A percentile compares a stretch with the other conserved stretches of the same genome.
Evolutionary conservation across 352 stramenopile species (phyloP).

Genomic region (Stephanocyclus meneghinianus): DNA sequence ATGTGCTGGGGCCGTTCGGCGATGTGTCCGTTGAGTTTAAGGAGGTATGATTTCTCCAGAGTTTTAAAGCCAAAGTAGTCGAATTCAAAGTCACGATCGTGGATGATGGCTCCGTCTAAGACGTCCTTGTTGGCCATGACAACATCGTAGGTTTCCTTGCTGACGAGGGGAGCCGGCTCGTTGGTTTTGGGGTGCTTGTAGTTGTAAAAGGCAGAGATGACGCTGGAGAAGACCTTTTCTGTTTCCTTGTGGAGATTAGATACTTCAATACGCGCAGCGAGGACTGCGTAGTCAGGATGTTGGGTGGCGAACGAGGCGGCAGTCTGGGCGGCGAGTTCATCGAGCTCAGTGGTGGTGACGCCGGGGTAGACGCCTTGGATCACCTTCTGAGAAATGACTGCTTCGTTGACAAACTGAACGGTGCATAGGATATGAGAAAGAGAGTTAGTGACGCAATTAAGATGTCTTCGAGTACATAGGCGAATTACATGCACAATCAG

Average conservation of each 20-base stretch:
- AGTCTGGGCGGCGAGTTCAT: conserved; percentile 97
- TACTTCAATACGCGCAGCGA: conserved; percentile 97
- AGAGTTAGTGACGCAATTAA: neutral
- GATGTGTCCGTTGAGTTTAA: conserved; percentile 93
- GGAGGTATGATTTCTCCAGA: conserved; percentile 95
- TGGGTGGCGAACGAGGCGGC: conserved; percentile 95
- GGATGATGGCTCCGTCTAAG: conserved; percentile 95
- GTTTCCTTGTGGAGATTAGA: conserved; percentile 99
- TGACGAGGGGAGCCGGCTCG: conserved; percentile 89
- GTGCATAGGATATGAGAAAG: neutral
- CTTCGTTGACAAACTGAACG: conserved; percentile 90
- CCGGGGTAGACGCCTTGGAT: conserved; percentile 98
- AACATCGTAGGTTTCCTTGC: conserved; percentile 92
- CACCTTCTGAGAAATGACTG: conserved; percentile 98
- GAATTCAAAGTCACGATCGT: conserved; percentile 98
- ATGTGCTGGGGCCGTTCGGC: conserved; percentile 98
- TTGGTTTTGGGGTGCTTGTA: conserved; percentile 96
- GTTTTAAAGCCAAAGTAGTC: conserved; percentile 99
- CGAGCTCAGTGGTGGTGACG: conserved; percentile 97
- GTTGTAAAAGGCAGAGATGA: conserved; percentile 90
- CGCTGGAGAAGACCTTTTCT: conserved; percentile 87
- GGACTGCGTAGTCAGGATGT: conserved; percentile 97
- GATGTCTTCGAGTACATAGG: neutral
- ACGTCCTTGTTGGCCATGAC: conserved; percentile 91
- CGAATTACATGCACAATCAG: neutral